phyloP scores from a whole-genome alignment of 2,329 filamentous ascomycete genomes.

The Penicillium rolfsii region DNA sequence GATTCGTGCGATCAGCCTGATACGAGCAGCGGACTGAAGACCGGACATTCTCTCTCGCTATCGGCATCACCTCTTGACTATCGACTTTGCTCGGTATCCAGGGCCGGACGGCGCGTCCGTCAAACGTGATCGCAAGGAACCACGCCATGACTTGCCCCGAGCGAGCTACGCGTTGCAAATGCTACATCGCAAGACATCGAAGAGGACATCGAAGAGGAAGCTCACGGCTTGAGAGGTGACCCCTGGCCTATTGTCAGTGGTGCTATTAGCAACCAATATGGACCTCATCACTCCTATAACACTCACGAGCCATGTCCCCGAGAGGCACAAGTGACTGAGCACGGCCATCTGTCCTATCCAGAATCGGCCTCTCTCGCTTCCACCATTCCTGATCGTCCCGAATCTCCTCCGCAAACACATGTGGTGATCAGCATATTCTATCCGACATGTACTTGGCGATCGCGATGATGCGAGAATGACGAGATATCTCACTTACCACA shows the following conservation, averaged over 20 bases:
- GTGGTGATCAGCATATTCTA: not conserved
- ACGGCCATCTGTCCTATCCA: not conserved
- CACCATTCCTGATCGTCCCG: not conserved
- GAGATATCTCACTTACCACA: not conserved
- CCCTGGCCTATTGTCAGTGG: too few relatives aligned
- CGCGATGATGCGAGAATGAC: not conserved
- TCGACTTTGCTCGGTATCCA: not conserved
- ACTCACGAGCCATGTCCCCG: too few relatives aligned
- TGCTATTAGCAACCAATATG: too few relatives aligned
- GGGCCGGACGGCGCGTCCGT: not conserved
- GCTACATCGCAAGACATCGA: not conserved
- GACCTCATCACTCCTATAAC: too few relatives aligned
- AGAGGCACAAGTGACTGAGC: not conserved
- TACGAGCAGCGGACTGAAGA: not conserved
- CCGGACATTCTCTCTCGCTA: not conserved
- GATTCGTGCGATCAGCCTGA: not conserved
- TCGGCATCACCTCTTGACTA: not conserved
- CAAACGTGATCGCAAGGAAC: not conserved
- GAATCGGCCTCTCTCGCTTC: not conserved
- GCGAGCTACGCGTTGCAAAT: not conserved
- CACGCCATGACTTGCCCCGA: not conserved
- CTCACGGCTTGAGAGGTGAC: too few relatives aligned
- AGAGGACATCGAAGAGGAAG: too few relatives aligned
- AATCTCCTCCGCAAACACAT: not conserved
- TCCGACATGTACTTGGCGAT: not conserved